Percentiles rank a stretch among this genome's conserved stretches.
phyloP scores from a whole-genome alignment of 2,329 filamentous ascomycete genomes.

The Colletotrichum siamense region DNA sequence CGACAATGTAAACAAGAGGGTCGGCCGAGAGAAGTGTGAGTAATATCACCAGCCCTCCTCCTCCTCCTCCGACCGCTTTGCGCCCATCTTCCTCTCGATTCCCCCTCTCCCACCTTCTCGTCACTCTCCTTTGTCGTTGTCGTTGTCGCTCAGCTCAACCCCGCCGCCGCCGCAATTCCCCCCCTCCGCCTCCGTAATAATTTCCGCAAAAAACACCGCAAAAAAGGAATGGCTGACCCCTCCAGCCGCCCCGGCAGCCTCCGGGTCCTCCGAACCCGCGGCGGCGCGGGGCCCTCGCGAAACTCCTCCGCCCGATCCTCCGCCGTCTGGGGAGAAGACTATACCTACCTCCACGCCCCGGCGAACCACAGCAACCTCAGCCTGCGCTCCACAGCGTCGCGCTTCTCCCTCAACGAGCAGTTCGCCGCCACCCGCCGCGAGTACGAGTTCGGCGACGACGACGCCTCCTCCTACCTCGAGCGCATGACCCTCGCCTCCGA shows the following conservation, averaged over 20 bases:
- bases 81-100: background rate
- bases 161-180: background rate
- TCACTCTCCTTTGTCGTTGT: background rate
- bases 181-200: background rate
- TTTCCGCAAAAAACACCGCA: background rate
- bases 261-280: conserved; percentile 29
- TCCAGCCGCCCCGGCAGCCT: conserved; percentile 30
- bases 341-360: conserved; percentile 9
- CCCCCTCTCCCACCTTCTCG: background rate
- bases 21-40: background rate
- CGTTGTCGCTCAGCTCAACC: background rate
- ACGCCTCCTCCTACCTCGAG: conserved; percentile 49
- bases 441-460: conserved; percentile 53
- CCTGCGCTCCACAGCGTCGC: conserved; percentile 43
- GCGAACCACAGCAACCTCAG: conserved; percentile 21
- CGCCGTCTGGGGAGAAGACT: conserved; percentile 21
- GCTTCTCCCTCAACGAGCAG: conserved; percentile 52
- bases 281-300: conserved; percentile 20
- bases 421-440: conserved; percentile 53
- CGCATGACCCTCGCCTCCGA: conserved; percentile 32
- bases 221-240: conserved; percentile 28
- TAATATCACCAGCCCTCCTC: background rate
- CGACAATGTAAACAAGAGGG: conserved; percentile 3
- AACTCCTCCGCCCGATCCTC: conserved; percentile 31
- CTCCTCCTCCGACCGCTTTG: background rate